Evolutionary conservation across 2,329 filamentous ascomycete genomes (phyloP), one percentile per base, ranked within the genome.

Genomic region (Trichoderma sp.): DNA sequence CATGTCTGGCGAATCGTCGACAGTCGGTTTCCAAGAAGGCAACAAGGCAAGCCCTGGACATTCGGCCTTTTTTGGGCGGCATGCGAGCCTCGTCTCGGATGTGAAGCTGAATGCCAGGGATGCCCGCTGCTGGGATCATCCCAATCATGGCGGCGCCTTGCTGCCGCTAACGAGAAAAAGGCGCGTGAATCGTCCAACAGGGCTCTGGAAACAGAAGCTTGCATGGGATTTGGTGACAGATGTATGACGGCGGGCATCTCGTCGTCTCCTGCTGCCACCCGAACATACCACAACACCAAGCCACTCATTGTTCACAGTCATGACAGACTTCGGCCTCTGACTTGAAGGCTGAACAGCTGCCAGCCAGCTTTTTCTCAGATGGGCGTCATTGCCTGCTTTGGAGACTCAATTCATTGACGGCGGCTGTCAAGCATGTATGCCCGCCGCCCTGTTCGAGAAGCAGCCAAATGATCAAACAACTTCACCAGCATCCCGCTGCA

Each of bases 71-170:
- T 39, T 39, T 61, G 17, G 21, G 52, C 28, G 56, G 56, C 44
- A 24, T 45, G 45, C 34, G 56, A 60, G 57, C 57, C 45, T 59
- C 17, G 63, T 61, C 56, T 34, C 34, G 34, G 34, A 39, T 64
- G 14, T 41, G 54, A 64, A 60, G 44, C 50, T 64, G 63, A 50
- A 28, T 41, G 57, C 55, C 45, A 43, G 58, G 58, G 47, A 58
- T 52, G 65, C 60, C 30, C 19, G 57, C 30, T 51, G 45, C 57
- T 26, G 48, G 47, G 58, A 61, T 65, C 48, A 55, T 66, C 51
- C 28, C 62, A 47, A 28, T 44, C 21, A 58, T 44, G 62, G 57
- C 48, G 62, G 50, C 45, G 43, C 43, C 44, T 34, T 58, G 52
- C 45, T 34, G 52, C 44, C 43, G 43, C 52, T 58, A 48, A 39